Evolutionary conservation across 1,284 basidiomycete genomes (phyloP).

Genomic region (Moesziomyces aphidis): DNA sequence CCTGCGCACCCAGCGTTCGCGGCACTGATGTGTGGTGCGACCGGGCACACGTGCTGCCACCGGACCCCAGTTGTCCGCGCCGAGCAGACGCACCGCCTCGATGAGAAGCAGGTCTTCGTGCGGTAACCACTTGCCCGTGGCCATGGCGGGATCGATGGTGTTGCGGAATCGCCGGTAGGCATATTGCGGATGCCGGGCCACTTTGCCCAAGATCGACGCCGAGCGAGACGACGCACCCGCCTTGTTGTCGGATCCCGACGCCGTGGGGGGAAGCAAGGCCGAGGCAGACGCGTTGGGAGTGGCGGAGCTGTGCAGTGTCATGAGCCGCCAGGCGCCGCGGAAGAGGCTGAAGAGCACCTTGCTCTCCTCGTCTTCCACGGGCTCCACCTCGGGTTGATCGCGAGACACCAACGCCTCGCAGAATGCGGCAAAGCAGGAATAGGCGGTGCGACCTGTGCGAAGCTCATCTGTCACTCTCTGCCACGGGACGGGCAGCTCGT

Average conservation of each 20-base stretch:
- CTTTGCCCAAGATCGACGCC: conserved; percentile 20
- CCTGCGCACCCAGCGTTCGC: conserved; percentile 36
- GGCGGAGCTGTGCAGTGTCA: conserved; percentile 21
- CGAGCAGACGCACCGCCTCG: conserved; percentile 14
- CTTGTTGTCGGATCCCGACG: not conserved
- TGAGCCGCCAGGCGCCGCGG: conserved; percentile 39
- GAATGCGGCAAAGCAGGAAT: conserved; percentile 32
- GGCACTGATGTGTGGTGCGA: conserved; percentile 36
- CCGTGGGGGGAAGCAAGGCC: not conserved
- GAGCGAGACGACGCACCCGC: not conserved
- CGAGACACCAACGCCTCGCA: conserved; percentile 18
- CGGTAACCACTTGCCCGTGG: conserved; percentile 30
- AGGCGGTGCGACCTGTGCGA: conserved; percentile 22
- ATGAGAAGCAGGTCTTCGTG: conserved; percentile 31
- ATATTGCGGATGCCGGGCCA: conserved; percentile 18
- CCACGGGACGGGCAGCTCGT: conserved; percentile 25
- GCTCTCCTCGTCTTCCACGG: conserved; percentile 26
- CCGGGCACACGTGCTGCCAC: conserved; percentile 29
- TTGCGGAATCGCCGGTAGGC: conserved; percentile 40
- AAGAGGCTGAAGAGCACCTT: conserved; percentile 37
- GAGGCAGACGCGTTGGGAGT: conserved; percentile 16
- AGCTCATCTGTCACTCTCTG: conserved; percentile 22
- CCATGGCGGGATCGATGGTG: conserved; percentile 30
- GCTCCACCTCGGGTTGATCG: conserved; percentile 30
- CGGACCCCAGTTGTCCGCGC: conserved; percentile 25